phyloP scores from a whole-genome alignment of 345 rosid genomes.

The Eucalyptus marginata region DNA sequence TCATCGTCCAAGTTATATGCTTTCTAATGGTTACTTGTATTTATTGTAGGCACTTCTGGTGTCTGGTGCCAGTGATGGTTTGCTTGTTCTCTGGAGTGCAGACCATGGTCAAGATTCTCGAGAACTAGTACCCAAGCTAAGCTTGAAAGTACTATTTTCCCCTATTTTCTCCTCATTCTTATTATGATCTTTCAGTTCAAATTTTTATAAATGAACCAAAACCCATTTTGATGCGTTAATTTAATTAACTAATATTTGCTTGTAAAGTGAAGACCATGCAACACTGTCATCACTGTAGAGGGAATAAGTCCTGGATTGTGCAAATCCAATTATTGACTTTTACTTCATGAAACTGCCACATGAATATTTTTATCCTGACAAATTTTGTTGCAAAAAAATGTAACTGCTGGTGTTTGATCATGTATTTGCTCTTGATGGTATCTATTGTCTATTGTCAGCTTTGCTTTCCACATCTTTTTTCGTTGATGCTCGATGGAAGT shows the following conservation, averaged over 20 bases:
- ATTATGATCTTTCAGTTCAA: background rate
- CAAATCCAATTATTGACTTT: background rate
- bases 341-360: background rate
- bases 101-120: constrained; percentile 91
- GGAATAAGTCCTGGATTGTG: background rate
- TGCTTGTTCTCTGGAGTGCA: constrained; percentile 92
- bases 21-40: background rate
- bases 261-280: background rate
- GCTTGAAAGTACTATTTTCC: constrained; percentile 57
- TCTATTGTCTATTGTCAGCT: background rate
- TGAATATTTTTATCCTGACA: background rate
- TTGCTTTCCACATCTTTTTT: background rate
- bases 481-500: background rate
- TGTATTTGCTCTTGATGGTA: background rate
- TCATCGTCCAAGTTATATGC: background rate
- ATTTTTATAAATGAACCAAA: background rate
- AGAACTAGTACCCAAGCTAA: constrained; percentile 96
- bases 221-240: background rate
- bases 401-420: background rate
- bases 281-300: background rate
- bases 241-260: background rate
- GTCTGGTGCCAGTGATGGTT: constrained; percentile 96
- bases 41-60: constrained; percentile 83
- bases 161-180: background rate
- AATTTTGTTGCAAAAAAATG: background rate